Conservation (phyloP, 495 filamentous ascomycete species). For the Podospora didyma region DNA sequence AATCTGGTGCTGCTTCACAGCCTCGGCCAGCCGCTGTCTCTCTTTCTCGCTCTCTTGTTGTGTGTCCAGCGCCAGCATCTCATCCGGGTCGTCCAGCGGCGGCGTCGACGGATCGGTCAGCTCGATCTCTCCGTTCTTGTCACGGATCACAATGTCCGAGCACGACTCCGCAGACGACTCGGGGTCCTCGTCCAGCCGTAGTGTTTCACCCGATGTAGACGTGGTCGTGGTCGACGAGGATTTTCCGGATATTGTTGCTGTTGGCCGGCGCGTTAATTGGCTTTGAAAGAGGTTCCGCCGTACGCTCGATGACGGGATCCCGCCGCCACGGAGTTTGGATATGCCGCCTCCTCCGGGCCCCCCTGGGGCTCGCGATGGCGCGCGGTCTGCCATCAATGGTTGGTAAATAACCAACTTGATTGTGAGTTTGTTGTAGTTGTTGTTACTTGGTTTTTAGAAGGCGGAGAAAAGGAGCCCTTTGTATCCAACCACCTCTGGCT, state of each 20-base stretch:
- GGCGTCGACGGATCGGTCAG: slow-evolving; percentile 57
- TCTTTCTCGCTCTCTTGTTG: slow-evolving; percentile 45
- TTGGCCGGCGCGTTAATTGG: slow-evolving; percentile 64
- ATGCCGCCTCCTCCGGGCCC: too few relatives aligned
- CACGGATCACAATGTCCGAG: slow-evolving; percentile 69
- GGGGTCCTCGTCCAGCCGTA: slow-evolving; percentile 6
- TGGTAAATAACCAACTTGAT: too few relatives aligned
- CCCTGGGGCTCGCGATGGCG: not conserved
- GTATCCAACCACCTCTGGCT: too few relatives aligned
- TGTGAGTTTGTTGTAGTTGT: too few relatives aligned
- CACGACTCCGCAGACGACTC: slow-evolving; percentile 41
- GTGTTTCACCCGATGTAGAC: slow-evolving; percentile 30
- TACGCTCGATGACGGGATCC: slow-evolving; percentile 26
- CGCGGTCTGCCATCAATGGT: slow-evolving; percentile 14
- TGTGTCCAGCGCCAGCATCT: slow-evolving; percentile 38
- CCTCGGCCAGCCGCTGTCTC: slow-evolving; percentile 47
- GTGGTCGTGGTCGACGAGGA: slow-evolving; percentile 33
- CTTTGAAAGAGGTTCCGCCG: slow-evolving; percentile 74
- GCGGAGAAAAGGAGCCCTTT: too few relatives aligned
- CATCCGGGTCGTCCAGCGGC: slow-evolving; percentile 52
- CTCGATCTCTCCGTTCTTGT: slow-evolving; percentile 71
- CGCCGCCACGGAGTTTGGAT: not conserved
- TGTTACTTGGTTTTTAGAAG: too few relatives aligned
- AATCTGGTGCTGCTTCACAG: slow-evolving; percentile 53
- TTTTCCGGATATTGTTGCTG: slow-evolving; percentile 36